Conservation (phyloP, 441 rosid species). For the Oxalis stricta region DNA sequence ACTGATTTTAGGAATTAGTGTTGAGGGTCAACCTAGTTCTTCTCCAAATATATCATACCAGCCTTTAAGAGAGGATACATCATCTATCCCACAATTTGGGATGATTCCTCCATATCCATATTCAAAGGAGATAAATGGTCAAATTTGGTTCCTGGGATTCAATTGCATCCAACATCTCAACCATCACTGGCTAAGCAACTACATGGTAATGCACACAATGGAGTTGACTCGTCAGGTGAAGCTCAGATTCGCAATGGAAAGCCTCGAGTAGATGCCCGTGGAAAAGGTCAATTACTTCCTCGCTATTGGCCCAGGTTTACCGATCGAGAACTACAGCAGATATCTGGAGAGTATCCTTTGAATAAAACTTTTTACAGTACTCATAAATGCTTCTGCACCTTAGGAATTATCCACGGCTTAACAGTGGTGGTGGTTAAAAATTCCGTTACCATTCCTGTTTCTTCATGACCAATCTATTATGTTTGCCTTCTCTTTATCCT, state of each 20-base stretch:
- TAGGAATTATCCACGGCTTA: background rate
- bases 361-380: slow-evolving; percentile 5
- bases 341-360: slow-evolving; percentile 89
- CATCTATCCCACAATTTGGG: slow-evolving; percentile 36
- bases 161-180: slow-evolving; percentile 28
- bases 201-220: slow-evolving; percentile 39
- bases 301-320: slow-evolving; percentile 85
- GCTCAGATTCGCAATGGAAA: slow-evolving; percentile 36
- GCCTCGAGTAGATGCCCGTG: slow-evolving; percentile 55
- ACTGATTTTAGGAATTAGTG: slow-evolving; percentile 36
- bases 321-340: slow-evolving; percentile 57
- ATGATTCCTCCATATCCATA: slow-evolving; percentile 29
- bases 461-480: too few species aligned
- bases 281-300: slow-evolving; percentile 60
- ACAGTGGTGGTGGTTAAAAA: background rate
- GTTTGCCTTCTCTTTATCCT: too few species aligned
- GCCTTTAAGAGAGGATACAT: slow-evolving; percentile 39
- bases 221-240: slow-evolving; percentile 39
- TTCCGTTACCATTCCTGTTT: background rate
- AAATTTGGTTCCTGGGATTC: slow-evolving; percentile 29
- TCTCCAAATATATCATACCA: slow-evolving; percentile 34
- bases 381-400: background rate
- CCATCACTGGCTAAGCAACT: slow-evolving; percentile 29
- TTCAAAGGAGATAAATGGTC: slow-evolving; percentile 44
- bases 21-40: slow-evolving; percentile 33